phyloP scores from a whole-genome alignment of 257 asterid genomes.

The Rauvolfia tetraphylla region DNA sequence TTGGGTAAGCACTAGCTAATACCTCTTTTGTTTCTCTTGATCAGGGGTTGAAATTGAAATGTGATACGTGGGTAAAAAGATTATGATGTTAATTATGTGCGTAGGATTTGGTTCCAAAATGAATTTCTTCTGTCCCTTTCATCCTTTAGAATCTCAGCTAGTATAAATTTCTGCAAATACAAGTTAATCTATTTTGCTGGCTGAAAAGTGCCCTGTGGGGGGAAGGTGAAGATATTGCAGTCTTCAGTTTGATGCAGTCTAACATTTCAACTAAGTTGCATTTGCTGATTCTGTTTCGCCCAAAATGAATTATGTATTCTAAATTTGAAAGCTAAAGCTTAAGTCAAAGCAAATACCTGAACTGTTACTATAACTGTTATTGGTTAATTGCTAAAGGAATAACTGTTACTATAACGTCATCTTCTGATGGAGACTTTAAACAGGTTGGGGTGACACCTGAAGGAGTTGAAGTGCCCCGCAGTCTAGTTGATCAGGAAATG shows the following conservation, averaged over 20 bases:
- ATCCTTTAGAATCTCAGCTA: background rate
- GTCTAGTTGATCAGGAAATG: constrained; percentile 82
- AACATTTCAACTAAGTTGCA: background rate
- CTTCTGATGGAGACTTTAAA: constrained; percentile 14
- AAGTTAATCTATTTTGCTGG: background rate
- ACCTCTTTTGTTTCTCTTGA: background rate
- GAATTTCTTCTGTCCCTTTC: background rate
- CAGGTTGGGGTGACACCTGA: constrained; percentile 99
- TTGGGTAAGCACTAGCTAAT: background rate
- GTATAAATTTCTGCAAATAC: background rate
- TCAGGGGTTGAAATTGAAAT: background rate
- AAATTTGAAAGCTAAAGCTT: background rate
- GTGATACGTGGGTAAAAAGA: background rate
- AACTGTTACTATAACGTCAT: background rate
- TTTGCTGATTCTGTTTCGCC: background rate
- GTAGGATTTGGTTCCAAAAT: background rate
- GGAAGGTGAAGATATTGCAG: background rate
- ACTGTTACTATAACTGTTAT: too few relatives aligned
- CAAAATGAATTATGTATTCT: background rate
- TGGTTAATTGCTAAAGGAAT: background rate
- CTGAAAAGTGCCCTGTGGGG: background rate
- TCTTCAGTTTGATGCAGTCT: background rate
- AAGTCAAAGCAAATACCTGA: background rate
- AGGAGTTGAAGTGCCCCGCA: constrained; percentile 98
- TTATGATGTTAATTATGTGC: background rate